Evolutionary conservation across 2,329 filamentous ascomycete species (phyloP).

Genomic region (Phaeomoniella chlamydospora): DNA sequence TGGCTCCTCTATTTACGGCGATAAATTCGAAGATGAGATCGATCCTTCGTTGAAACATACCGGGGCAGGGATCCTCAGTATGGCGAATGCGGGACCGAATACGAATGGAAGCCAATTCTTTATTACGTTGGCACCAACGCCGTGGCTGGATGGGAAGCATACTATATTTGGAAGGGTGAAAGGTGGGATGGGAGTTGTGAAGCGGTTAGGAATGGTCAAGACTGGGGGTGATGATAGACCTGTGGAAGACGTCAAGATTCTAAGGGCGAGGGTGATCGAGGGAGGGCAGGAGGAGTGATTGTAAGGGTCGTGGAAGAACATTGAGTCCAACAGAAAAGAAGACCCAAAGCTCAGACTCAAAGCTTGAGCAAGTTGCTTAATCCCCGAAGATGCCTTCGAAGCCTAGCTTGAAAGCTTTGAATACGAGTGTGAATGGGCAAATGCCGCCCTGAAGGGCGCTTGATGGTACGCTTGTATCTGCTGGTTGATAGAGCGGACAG

Average conservation of each 20-base stretch:
- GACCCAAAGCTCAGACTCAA: too few species aligned
- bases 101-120: constrained; percentile 97
- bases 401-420: too few species aligned
- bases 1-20: constrained; percentile 78
- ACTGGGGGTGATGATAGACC: constrained; percentile 72
- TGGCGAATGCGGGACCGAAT: constrained; percentile 89
- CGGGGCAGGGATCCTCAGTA: constrained; percentile 82
- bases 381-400: too few species aligned
- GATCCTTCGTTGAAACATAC: constrained; percentile 67
- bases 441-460: too few species aligned
- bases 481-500: too few species aligned
- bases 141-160: constrained; percentile 94
- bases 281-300: constrained; percentile 32
- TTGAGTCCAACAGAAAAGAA: not conserved
- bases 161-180: constrained; percentile 91
- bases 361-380: too few species aligned
- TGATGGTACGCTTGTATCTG: too few species aligned
- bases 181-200: constrained; percentile 66
- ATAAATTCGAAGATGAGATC: constrained; percentile 91
- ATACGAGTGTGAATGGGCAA: too few species aligned
- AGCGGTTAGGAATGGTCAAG: constrained; percentile 76
- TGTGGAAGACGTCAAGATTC: constrained; percentile 65
- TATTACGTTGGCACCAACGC: constrained; percentile 82
- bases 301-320: not conserved
- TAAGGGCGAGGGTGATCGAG: constrained; percentile 57